Conservation (phyloP, 176 grass and related monocot species). For the Phoenix roebelenii region DNA sequence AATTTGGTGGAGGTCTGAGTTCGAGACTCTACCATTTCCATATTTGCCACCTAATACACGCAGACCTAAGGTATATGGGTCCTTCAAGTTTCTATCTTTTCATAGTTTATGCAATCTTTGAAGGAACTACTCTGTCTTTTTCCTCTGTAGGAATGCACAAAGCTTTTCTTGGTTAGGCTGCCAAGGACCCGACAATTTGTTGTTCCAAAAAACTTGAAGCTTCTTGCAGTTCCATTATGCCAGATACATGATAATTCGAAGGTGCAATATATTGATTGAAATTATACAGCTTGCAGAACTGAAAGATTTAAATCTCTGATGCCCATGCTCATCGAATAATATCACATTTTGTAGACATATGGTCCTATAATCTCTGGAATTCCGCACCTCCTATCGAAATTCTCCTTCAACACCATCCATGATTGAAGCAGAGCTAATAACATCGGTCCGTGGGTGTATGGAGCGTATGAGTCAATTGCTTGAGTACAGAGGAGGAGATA, state of each 20-base stretch:
- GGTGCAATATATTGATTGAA: conserved; percentile 9
- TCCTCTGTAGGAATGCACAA: conserved; percentile 42
- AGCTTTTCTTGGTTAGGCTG: conserved; percentile 52
- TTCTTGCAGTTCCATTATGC: conserved; percentile 44
- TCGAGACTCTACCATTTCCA: conserved; percentile 38
- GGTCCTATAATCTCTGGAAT: conserved; percentile 49
- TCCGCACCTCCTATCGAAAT: conserved; percentile 50
- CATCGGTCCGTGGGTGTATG: too few relatives aligned
- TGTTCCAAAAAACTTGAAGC: conserved; percentile 39
- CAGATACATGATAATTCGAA: conserved; percentile 47
- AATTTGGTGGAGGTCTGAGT: conserved; percentile 55
- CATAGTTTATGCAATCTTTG: too few relatives aligned
- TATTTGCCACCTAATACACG: conserved; percentile 31
- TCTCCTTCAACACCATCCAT: conserved; percentile 33
- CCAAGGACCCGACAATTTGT: conserved; percentile 38
- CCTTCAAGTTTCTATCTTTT: too few relatives aligned
- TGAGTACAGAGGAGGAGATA: too few relatives aligned
- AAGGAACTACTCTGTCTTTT: neutral
- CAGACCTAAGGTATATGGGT: conserved; percentile 28
- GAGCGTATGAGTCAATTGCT: too few relatives aligned
- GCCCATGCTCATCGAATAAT: too few relatives aligned
- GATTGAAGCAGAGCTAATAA: conserved; percentile 15
- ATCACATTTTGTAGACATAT: conserved; percentile 31
- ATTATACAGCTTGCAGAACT: too few relatives aligned
- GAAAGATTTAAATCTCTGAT: too few relatives aligned